phyloP scores from a whole-genome alignment of 352 stramenopile species.

The Phytopythium montanum region DNA sequence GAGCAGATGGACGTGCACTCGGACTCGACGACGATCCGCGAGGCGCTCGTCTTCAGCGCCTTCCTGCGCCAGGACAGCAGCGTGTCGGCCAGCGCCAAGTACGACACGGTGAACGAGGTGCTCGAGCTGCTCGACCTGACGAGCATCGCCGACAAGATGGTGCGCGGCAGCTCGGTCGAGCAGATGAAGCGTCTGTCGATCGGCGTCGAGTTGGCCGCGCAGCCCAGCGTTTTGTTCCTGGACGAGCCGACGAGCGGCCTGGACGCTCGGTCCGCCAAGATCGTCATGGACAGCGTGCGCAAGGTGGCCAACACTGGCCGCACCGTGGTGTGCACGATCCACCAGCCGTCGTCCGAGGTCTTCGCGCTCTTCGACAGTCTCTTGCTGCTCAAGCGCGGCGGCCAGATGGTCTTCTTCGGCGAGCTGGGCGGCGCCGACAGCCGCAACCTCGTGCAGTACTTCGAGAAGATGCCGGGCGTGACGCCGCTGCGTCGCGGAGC shows the following conservation, averaged over 20 bases:
- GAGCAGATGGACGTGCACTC: slow-evolving; percentile 19
- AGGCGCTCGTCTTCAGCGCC: slow-evolving; percentile 50
- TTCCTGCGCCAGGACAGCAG: slow-evolving; percentile 38
- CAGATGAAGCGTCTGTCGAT: slow-evolving; percentile 34
- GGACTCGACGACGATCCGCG: neutral
- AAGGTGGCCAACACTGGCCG: too few relatives aligned
- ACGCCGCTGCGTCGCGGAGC: slow-evolving; percentile 49
- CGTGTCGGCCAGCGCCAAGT: slow-evolving; percentile 10
- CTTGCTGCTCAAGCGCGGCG: slow-evolving; percentile 52
- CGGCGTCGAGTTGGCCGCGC: slow-evolving; percentile 82
- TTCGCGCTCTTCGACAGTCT: slow-evolving; percentile 66
- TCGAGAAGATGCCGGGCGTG: slow-evolving; percentile 20
- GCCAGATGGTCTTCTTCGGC: slow-evolving; percentile 33
- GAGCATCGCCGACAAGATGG: too few relatives aligned
- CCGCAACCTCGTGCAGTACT: slow-evolving; percentile 22
- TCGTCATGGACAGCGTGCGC: too few relatives aligned
- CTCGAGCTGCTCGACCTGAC: slow-evolving; percentile 22
- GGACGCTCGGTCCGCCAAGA: slow-evolving; percentile 84
- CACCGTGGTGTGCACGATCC: too few relatives aligned
- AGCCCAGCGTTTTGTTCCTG: slow-evolving; percentile 68
- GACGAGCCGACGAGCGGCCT: slow-evolving; percentile 54
- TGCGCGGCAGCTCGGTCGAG: too few relatives aligned
- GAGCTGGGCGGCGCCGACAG: slow-evolving; percentile 16
- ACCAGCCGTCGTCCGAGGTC: too few relatives aligned
- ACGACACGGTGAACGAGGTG: slow-evolving; percentile 15